A percentile compares a stretch with the other conserved stretches of the same genome.
phyloP scores from a whole-genome alignment of 495 filamentous ascomycete genomes.

The Penicillium canariense region DNA sequence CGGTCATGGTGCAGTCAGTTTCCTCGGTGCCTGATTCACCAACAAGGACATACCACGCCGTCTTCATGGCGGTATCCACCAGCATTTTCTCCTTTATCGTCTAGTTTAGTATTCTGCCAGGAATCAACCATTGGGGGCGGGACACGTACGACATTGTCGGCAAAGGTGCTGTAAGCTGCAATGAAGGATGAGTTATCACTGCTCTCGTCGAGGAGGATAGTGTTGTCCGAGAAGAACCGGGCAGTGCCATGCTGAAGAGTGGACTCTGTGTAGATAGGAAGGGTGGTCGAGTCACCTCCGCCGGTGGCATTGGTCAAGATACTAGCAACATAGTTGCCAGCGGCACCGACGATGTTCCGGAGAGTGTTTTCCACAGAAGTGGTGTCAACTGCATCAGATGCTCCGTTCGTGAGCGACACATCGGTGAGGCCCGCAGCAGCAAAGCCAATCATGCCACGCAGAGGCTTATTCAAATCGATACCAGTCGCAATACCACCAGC shows the following conservation, averaged over 20 bases:
- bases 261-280: conserved; percentile 4
- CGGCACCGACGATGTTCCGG: conserved; percentile 1
- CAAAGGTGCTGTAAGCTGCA: neutral
- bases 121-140: no score
- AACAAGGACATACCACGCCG: neutral
- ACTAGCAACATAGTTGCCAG: conserved; percentile 6
- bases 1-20: conserved; percentile 2
- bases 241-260: conserved; percentile 1
- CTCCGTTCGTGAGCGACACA: neutral
- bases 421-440: conserved; percentile 1
- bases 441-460: conserved; percentile 1
- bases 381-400: neutral
- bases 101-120: neutral
- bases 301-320: conserved; percentile 1
- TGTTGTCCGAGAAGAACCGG: conserved; percentile 2
- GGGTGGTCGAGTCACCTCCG: neutral
- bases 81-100: neutral
- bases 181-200: neutral
- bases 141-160: neutral
- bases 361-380: conserved; percentile 1
- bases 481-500: conserved; percentile 1
- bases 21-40: neutral
- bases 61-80: neutral
- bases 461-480: neutral
- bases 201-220: neutral